Evolutionary conservation across 83 land plant genomes (phyloP).

Genomic region (Picea abies): DNA sequence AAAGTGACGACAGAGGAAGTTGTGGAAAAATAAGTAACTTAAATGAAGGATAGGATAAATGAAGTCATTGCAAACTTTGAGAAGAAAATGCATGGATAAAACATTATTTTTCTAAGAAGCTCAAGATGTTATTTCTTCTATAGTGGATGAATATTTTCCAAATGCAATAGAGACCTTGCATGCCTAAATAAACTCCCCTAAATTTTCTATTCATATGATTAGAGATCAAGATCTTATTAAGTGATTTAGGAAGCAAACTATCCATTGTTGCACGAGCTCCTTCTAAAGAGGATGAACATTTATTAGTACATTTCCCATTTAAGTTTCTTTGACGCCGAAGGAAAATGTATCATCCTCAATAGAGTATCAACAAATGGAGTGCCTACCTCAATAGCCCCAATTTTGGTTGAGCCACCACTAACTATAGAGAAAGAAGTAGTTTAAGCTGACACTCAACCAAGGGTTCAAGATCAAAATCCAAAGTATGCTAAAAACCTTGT

Average conservation of each 20-base stretch:
- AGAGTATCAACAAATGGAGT: too few species aligned
- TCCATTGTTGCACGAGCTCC: conserved; percentile 78
- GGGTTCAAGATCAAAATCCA: too few species aligned
- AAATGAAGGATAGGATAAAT: conserved; percentile 59
- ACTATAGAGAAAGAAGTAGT: too few species aligned
- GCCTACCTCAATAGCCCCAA: too few species aligned
- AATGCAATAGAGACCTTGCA: conserved; percentile 16
- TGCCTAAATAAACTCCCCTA: conserved; percentile 1
- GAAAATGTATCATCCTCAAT: too few species aligned
- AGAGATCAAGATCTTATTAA: conserved; percentile 77
- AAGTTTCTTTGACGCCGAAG: too few species aligned
- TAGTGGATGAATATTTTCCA: conserved; percentile 49
- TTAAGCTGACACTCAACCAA: too few species aligned
- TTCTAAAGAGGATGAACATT: conserved; percentile 52
- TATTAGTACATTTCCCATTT: conserved; percentile 73
- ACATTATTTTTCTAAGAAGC: conserved; percentile 34
- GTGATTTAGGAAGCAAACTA: conserved; percentile 64
- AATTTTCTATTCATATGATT: conserved; percentile 30
- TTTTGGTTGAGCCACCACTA: too few species aligned
- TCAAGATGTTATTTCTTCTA: conserved; percentile 63
- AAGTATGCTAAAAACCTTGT: too few species aligned
- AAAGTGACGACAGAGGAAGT: conserved; percentile 40
- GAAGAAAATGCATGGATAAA: conserved; percentile 25
- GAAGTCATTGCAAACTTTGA: conserved; percentile 57
- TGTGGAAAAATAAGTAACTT: conserved; percentile 36